Evolutionary conservation across 495 filamentous ascomycete species (phyloP).

Genomic region (Cenococcum geophilum): DNA sequence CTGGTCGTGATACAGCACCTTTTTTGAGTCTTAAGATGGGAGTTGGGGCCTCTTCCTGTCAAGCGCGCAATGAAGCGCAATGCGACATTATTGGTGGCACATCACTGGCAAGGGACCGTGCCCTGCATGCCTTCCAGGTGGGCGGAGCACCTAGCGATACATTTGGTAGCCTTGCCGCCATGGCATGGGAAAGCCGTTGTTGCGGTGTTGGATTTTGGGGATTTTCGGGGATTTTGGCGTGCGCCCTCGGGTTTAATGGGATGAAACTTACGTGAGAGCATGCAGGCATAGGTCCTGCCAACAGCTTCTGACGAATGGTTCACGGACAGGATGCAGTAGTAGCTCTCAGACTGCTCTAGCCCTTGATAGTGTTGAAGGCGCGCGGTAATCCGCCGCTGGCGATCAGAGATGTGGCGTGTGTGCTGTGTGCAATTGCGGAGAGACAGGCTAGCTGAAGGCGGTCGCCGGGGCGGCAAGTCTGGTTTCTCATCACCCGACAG

Average conservation of each 20-base stretch:
- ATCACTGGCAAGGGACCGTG: slow-evolving; percentile 4
- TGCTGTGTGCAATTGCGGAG: no score
- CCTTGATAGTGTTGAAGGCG: not conserved
- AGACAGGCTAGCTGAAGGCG: no score
- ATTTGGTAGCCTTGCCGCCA: slow-evolving; percentile 10
- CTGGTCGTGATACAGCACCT: slow-evolving; percentile 1
- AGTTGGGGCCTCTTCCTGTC: not conserved
- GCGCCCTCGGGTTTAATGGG: slow-evolving; percentile 7
- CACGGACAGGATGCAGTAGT: no score
- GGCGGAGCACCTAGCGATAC: slow-evolving; percentile 16
- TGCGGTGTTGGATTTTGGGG: not conserved
- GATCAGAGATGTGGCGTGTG: not conserved
- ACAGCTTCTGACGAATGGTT: not conserved
- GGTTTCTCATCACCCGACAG: no score
- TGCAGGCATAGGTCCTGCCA: slow-evolving; percentile 2
- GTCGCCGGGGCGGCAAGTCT: no score
- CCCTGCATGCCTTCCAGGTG: slow-evolving; percentile 18
- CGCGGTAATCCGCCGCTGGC: not conserved
- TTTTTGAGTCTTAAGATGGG: not conserved
- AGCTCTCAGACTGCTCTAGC: no score
- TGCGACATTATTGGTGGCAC: slow-evolving; percentile 8
- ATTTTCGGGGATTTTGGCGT: slow-evolving; percentile 14
- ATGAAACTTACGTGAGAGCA: slow-evolving; percentile 9
- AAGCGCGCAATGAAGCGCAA: not conserved
- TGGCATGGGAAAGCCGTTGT: slow-evolving; percentile 11